Evolutionary conservation across 371 early-diverging fungal genomes (phyloP), one percentile per base, ranked within the genome.

Genomic region (Saksenaea oblongispora): DNA sequence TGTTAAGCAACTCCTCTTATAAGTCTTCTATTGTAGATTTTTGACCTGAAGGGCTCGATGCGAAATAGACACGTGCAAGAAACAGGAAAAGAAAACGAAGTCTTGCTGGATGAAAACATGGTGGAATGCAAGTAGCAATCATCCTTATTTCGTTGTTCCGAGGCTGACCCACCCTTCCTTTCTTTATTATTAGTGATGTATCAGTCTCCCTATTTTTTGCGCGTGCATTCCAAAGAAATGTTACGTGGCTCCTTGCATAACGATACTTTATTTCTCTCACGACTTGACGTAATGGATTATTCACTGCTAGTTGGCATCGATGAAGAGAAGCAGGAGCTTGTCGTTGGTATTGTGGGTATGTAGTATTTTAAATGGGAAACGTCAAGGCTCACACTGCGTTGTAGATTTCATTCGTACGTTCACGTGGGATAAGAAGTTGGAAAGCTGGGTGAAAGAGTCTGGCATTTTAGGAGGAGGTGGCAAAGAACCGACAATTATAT

Each of bases 351-450:
- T 62, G 95, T 97, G 42, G 91, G 91, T 89, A 82, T 62, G 83
- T 63, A 35, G n/a, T 2, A 17, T 54, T 8, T 54, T 53, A 11
- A 18, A 34, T 0, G 5, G 8, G 22, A 18, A n/a, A 27, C 7
- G 14, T 56, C 34, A 8, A 24, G 44, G 7, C 14, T 24, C 34
- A 58, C 34, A 54, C 41, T 59, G 41, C 54, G 24, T 24, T 27
- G 11, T 41, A 85, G 97, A 98, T 71, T 97, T 93, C 72, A 95
- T 97, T 54, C 89, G 97, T 39, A 93, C 96, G 0, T 98, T 93
- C 72, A 98, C 97, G 0, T 97, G 96, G 97, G 96, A 96, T 73
- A 98, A 97, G 75, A 91, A 91, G 69, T 71, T 98, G 9, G 98
- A 98, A 69, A 92, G 89, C 58, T 94, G 94, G 93, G 96, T 96